These are phyloP conservation scores for Colletotrichum destructivum DNA, from an alignment of 2,329 filamentous ascomycete genomes.

Conservation along the genomic window DNA sequence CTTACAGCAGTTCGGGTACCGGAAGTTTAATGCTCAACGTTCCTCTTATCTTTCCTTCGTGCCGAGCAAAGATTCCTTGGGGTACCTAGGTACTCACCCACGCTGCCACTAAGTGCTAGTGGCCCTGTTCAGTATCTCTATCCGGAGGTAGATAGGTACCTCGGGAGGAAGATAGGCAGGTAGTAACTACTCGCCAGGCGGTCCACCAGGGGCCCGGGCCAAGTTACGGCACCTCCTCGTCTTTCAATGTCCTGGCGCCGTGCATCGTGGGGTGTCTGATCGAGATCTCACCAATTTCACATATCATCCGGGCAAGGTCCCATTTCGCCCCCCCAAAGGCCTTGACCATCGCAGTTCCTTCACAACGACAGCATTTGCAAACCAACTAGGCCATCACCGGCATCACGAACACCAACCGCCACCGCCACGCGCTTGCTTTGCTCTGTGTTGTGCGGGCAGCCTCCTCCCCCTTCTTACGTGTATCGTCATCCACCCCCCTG, in stretches of 20 bases:
- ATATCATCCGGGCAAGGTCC: constrained; percentile 19
- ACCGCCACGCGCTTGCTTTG: constrained; percentile 30
- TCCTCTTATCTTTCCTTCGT: too few species aligned
- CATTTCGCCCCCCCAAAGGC: constrained; percentile 5
- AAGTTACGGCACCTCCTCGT: background rate
- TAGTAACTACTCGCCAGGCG: background rate
- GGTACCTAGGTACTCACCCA: too few species aligned
- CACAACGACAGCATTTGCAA: background rate
- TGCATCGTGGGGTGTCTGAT: constrained; percentile 41
- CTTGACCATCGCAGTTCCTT: constrained; percentile 7
- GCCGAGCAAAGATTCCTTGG: too few species aligned
- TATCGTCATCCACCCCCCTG: background rate
- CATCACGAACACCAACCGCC: constrained; percentile 10
- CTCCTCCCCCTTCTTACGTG: constrained; percentile 1
- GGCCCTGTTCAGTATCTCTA: too few species aligned
- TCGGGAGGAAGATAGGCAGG: too few species aligned
- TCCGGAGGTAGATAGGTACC: too few species aligned
- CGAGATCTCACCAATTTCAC: constrained; percentile 21
- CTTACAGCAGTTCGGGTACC: too few species aligned
- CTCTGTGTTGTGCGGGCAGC: constrained; percentile 24
- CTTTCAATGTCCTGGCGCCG: constrained; percentile 22
- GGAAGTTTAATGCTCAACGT: too few species aligned
- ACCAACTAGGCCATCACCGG: background rate
- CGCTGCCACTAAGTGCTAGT: too few species aligned
- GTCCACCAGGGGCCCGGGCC: background rate